These are phyloP conservation scores for Suhomyces yuchorum DNA, from an alignment of 1,139 yeast genomes.

Conservation along the genomic window DNA sequence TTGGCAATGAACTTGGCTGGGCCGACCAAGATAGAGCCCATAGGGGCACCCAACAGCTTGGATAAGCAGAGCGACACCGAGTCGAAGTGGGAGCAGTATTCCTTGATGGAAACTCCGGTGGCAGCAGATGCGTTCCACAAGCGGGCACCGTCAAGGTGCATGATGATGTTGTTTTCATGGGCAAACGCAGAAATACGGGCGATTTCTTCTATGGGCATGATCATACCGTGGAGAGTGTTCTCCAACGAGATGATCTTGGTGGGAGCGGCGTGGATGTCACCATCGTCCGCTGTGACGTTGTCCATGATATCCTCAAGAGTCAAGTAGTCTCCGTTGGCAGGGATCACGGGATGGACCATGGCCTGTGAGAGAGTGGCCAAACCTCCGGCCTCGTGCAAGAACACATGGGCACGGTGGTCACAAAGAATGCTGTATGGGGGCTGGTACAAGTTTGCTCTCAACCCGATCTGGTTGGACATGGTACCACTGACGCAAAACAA, in stretches of 20 bases:
- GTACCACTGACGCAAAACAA: constrained; percentile 50
- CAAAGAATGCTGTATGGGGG: constrained; percentile 50
- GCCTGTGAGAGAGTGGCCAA: constrained; percentile 50
- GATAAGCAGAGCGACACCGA: constrained; percentile 50
- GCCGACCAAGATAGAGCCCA: constrained; percentile 47
- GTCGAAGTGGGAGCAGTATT: constrained; percentile 45
- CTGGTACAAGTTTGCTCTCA: constrained; percentile 43
- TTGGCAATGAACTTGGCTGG: constrained; percentile 34
- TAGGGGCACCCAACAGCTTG: constrained; percentile 50
- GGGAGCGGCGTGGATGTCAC: constrained; percentile 52
- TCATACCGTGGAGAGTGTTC: constrained; percentile 49
- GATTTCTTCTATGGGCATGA: constrained; percentile 47
- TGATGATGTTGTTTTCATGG: constrained; percentile 32
- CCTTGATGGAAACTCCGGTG: constrained; percentile 41
- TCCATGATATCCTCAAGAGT: constrained; percentile 43
- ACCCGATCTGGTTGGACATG: constrained; percentile 47
- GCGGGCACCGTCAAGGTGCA: constrained; percentile 52
- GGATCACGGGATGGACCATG: constrained; percentile 44
- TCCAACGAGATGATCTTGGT: constrained; percentile 49
- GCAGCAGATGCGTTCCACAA: constrained; percentile 50
- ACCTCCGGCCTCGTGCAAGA: constrained; percentile 48
- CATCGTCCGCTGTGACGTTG: constrained; percentile 47
- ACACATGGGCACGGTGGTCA: constrained; percentile 45
- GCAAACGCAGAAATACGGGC: constrained; percentile 41
- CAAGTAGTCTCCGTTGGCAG: constrained; percentile 40